Conservation (phyloP, 306 rosid genomes). For the Erythrophleum fordii region DNA sequence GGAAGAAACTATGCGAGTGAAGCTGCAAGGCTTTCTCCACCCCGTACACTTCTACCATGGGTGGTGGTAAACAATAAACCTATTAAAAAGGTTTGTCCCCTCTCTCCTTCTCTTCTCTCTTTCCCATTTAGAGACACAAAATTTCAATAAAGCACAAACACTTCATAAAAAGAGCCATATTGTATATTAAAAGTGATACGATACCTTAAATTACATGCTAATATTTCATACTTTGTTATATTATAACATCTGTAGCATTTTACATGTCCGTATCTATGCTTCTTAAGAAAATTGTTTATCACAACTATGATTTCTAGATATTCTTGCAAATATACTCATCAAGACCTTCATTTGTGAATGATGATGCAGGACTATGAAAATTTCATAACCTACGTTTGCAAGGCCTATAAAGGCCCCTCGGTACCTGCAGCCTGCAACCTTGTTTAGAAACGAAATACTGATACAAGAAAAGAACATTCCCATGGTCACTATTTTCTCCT, state of each 20-base stretch:
- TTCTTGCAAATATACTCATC: neutral
- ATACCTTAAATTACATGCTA: too few relatives aligned
- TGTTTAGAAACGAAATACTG: constrained; percentile 1
- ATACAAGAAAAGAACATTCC: too few relatives aligned
- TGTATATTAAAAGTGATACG: too few relatives aligned
- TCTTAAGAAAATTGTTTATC: neutral
- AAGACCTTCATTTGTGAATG: neutral
- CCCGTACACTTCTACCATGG: constrained; percentile 52
- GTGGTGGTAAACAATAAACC: constrained; percentile 57
- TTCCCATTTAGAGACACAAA: too few relatives aligned
- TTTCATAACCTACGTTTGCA: constrained; percentile 39
- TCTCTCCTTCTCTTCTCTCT: too few relatives aligned
- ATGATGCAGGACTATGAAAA: constrained; percentile 46
- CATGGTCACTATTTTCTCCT: too few relatives aligned
- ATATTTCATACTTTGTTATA: neutral
- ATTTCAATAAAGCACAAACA: too few relatives aligned
- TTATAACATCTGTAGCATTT: too few relatives aligned
- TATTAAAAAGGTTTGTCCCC: constrained; percentile 42
- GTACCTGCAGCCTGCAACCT: constrained; percentile 40
- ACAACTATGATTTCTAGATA: neutral
- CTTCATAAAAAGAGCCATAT: too few relatives aligned
- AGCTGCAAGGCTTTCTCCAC: constrained; percentile 42
- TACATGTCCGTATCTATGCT: too few relatives aligned
- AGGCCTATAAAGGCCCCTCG: constrained; percentile 42
- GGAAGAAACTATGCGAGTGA: constrained; percentile 42